Evolutionary conservation across 331 rosid genomes (phyloP), one percentile per base, ranked within the genome.

Genomic region (Rhamnella rubrinervis): DNA sequence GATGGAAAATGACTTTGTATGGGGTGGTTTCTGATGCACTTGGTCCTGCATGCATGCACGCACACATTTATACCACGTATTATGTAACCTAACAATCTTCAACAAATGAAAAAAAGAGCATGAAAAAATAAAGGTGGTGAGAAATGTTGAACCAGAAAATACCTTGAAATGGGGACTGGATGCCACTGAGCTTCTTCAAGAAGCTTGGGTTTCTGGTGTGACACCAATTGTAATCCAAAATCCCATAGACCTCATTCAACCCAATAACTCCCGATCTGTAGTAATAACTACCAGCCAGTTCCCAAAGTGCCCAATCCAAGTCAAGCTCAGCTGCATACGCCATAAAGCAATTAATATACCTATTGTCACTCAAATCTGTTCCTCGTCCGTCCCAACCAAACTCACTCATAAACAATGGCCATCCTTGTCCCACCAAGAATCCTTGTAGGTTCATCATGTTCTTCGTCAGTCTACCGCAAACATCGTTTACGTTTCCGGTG

Each of bases 221-320:
- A 44, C 50, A 4, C 98, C 98, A 91, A 52, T 88, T 86, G 89
- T 81, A 68, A 60, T 70, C 69, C 26, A 91, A 72, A 28, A 87
- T 4, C 5, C 98, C 98, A 71, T 87, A 85, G 23, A 64, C 71
- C 87, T 93, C 98, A 14, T 85, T 85, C 89, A 84, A 76, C 25
- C 96, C 98, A 4, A 83, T 10, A 47, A 88, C 86, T 6, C 95
- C 98, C 67, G 84, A 50, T 77, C 91, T 91, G 11, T 87, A 25
- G 71, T 91, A 88, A 69, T 93, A 91, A 66, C 97, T 91, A 11
- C 98, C 98, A 25, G 69, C 95, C 3, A 91, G 82, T 17, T 97
- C 78, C 98, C 98, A 91, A 4, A 85, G 41, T 20, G 98, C 89
- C 88, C 84, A 93, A 64, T 93, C 98, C 51, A 87, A 70, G 64